Evolutionary conservation across 345 rosid genomes (phyloP), one percentile per base, ranked within the genome.

Genomic region (Lepidium africanum): DNA sequence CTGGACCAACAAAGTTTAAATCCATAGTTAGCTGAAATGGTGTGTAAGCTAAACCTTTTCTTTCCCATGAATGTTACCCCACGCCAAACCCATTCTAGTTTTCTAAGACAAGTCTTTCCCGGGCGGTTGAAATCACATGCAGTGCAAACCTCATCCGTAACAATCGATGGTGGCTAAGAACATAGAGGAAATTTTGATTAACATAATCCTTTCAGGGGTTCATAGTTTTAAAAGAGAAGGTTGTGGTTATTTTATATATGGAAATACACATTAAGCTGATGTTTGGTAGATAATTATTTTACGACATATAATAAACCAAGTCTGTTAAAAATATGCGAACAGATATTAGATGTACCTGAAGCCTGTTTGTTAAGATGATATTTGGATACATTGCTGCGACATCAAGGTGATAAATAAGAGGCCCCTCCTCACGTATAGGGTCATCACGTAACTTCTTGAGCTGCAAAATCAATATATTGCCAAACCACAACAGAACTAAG

Each of bases 41-140:
- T 33, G 41, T 38, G 9, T 19, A 58, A 70, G 41, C 21, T n/a
- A 57, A 73, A 92, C 98, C 96, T 93, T 83, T 74, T 90, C 80
- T 90, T 88, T 47, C 91, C 97, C 89, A 52, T 85, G 78, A 76
- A 93, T 67, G 71, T 80, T 79, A 90, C 97, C 73, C 98, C 98
- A 72, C 97, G 97, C 98, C 98, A 93, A 72, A 88, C 96, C 98
- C 98, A 93, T 79, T 93, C 98, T 78, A 93, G 98, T 73, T 81
- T 90, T 45, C 97, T 78, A 32, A 93, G 96, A 78, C 98, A 93
- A 49, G 87, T 87, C 82, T 88, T 93, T 45, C 81, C 98, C 3
- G 97, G 97, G 62, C 86, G 92, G 79, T 90, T 90, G 84, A 93
- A 93, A 79, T 93, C 98, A 73, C 98, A 93, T 68, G 97, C 94